phyloP scores from a whole-genome alignment of 2,329 filamentous ascomycete species.

The Pseudomassariella vexata region DNA sequence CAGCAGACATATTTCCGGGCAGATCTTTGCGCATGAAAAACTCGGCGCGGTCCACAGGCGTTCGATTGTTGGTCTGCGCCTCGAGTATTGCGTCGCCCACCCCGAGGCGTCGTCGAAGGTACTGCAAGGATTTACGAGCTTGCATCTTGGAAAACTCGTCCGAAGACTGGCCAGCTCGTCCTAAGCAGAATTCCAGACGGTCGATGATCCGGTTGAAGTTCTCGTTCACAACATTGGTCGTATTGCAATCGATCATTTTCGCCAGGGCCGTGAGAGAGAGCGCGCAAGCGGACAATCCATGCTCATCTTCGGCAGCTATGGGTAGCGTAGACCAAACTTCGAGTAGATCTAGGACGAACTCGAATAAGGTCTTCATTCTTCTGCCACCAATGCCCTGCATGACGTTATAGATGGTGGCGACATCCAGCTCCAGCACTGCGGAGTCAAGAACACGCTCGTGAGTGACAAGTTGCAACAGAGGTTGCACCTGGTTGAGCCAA shows the following conservation, averaged over 20 bases:
- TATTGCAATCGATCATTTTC: constrained; percentile 30
- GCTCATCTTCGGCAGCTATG: constrained; percentile 2
- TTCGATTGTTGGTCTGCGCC: constrained; percentile 4
- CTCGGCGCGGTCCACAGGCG: constrained; percentile 13
- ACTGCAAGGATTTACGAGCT: constrained; percentile 23
- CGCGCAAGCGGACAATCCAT: constrained; percentile 15
- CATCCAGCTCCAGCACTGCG: constrained; percentile 30
- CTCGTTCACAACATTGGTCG: constrained; percentile 24
- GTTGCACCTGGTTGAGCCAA: constrained; percentile 21
- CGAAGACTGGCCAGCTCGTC: constrained; percentile 1
- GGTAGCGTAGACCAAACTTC: constrained; percentile 11
- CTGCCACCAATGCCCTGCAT: constrained; percentile 26
- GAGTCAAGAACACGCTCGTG: constrained; percentile 29
- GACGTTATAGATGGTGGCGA: constrained; percentile 27
- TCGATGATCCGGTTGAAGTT: constrained; percentile 17
- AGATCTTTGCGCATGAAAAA: constrained; percentile 26
- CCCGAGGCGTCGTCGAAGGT: constrained; percentile 23
- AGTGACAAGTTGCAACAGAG: constrained; percentile 28
- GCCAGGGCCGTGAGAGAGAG: constrained; percentile 25
- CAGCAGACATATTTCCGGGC: constrained; percentile 24
- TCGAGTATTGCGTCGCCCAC: constrained; percentile 22
- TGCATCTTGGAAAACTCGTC: constrained; percentile 22
- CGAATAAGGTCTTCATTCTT: constrained; percentile 25
- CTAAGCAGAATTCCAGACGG: constrained; percentile 5
- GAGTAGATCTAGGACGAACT: constrained; percentile 20